Base-by-base conservation (phyloP, 176 grass and related monocot genomes). In the Eragrostis curvula region DNA sequence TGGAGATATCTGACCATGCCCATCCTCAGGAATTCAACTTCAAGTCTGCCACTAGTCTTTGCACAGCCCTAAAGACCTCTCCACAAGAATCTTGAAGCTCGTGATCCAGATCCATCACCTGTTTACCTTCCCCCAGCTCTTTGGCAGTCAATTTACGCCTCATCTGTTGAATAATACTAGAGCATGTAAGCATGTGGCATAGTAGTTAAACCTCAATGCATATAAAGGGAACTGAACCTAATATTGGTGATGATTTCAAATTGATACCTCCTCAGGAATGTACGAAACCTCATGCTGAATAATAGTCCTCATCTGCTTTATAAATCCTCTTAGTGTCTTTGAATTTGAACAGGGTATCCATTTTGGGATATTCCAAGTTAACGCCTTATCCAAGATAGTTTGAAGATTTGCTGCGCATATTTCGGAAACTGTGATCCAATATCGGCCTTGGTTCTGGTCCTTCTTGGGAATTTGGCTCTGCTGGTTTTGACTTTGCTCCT, bases 241-340 rank as follows among this genome's bases (percentile, higher is more conserved):
- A 7, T 39, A 16, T 9, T 66, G 16, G 63, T 40, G 32, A 43
- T 68, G 65, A 36, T 43, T 68, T 43, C 39, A 39, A 43, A 41
- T 66, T 24, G 6, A 68, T 68, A 68, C 65, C 36, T 68, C 65
- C 8, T 41, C 36, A 43, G 20, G 39, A 43, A 68, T 11, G 43
- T 12, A 68, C 7, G 5, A 18, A n/a, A 41, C 41, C 65, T 68
- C 65, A 68, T 68, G 36, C 18, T 68, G 8, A 42, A 68, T 6
- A 68, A 68, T 12, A 43, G 5, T 68, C 39, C 65, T 68, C 21
- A 68, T 7, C 18, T 68, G 65, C 12, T 8, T n/a, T 68, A 68
- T 42, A 28, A 68, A 68, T 20, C 65, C 65, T 64, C 65, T 68
- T 68, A 68, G n/a, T 68, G 65, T 68, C 12, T 12, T 68, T 5